Evolutionary conservation across 2,329 filamentous ascomycete genomes (phyloP).

Genomic region (Escovopsis weberi): DNA sequence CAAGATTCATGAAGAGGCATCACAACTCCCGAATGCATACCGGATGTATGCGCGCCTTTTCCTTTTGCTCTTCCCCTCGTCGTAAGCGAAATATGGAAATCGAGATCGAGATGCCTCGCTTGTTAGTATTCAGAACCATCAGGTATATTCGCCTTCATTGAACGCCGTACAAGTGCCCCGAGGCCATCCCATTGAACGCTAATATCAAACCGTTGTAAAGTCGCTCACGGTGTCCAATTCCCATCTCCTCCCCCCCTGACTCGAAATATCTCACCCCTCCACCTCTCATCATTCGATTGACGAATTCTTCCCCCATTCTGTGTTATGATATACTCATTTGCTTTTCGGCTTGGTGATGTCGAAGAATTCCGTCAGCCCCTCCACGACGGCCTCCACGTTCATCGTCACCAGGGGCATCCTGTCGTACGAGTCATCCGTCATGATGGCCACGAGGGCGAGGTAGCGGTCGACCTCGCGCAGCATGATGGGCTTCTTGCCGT

Average conservation of each 20-base stretch:
- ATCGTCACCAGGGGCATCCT: constrained; percentile 77
- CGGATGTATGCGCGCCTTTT: too few species aligned
- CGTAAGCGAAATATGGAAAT: neutral
- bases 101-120: neutral
- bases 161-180: too few species aligned
- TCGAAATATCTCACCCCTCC: too few species aligned
- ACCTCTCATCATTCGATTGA: too few species aligned
- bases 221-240: neutral
- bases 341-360: constrained; percentile 48
- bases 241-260: neutral
- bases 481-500: constrained; percentile 49
- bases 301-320: neutral
- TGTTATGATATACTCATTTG: constrained; percentile 6
- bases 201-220: neutral
- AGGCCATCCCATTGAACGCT: too few species aligned
- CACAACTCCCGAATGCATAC: neutral
- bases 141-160: too few species aligned
- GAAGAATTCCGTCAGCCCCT: constrained; percentile 67
- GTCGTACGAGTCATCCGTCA: constrained; percentile 73
- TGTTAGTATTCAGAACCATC: neutral
- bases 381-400: constrained; percentile 71
- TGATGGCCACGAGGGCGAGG: constrained; percentile 69
- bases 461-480: constrained; percentile 58
- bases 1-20: neutral
- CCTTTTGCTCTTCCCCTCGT: too few species aligned